Conservation (phyloP, 2,329 filamentous ascomycete species). For the Penicillium sp. region DNA sequence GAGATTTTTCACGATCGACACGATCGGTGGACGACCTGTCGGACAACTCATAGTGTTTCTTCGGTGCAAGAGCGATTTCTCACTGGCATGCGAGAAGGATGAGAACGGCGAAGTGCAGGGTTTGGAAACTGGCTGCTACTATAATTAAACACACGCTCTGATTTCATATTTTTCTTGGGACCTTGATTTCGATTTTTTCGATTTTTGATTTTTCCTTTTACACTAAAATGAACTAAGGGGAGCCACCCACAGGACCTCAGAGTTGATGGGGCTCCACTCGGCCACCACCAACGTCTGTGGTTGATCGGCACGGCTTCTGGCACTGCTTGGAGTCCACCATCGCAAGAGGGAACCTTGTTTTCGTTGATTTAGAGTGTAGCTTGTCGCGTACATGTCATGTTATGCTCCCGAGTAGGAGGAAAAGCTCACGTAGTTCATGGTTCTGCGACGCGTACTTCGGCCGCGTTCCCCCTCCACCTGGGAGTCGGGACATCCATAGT, state of each 20-base stretch:
- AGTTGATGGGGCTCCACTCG: slow-evolving; percentile 3
- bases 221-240: slow-evolving; percentile 6
- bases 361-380: background rate
- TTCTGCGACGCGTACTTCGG: slow-evolving; percentile 9
- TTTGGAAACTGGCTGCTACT: slow-evolving; percentile 1
- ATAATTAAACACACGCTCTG: slow-evolving; percentile 14
- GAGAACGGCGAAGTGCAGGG: background rate
- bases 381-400: slow-evolving; percentile 2
- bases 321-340: background rate
- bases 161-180: background rate
- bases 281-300: background rate
- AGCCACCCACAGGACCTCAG: background rate
- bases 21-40: background rate
- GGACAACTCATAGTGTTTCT: background rate
- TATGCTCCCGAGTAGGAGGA: background rate
- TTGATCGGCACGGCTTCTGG: slow-evolving; percentile 11
- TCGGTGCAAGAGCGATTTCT: background rate
- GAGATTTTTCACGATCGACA: background rate
- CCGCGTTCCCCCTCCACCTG: slow-evolving; percentile 11
- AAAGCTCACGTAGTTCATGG: background rate
- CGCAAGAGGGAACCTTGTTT: background rate
- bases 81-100: background rate
- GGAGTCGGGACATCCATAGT: background rate
- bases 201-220: slow-evolving; percentile 9
- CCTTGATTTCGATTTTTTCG: slow-evolving; percentile 4